Evolutionary conservation across 306 rosid species (phyloP).

Genomic region (Prunus mira): DNA sequence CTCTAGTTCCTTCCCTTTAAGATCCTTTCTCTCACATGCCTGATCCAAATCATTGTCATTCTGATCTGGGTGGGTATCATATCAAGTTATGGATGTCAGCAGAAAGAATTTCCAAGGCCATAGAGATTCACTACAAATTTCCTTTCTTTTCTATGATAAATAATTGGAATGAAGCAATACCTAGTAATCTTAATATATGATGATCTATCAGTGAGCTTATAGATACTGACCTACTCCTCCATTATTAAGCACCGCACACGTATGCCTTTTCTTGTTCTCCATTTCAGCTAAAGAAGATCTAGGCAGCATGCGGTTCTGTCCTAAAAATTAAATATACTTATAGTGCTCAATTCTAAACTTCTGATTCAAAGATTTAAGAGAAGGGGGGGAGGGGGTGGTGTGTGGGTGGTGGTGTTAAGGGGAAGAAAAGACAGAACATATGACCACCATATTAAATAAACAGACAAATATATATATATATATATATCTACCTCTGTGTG

Average conservation of each 20-base stretch:
- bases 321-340: conserved; percentile 17
- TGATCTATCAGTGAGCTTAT: conserved; percentile 20
- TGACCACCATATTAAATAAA: neutral
- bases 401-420: too few relatives aligned
- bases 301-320: conserved; percentile 67
- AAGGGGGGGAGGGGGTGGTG: too few relatives aligned
- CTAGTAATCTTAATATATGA: conserved; percentile 2
- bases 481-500: neutral
- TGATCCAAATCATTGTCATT: conserved; percentile 29
- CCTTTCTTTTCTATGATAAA: neutral
- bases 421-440: neutral
- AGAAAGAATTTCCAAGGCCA: neutral
- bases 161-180: neutral
- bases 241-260: conserved; percentile 25
- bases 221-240: conserved; percentile 47
- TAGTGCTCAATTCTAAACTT: conserved; percentile 9
- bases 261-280: conserved; percentile 31
- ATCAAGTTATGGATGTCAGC: conserved; percentile 32
- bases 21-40: conserved; percentile 39
- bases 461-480: neutral
- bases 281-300: conserved; percentile 33
- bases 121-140: conserved; percentile 4
- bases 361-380: neutral
- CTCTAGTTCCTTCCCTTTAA: conserved; percentile 39
- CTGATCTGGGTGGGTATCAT: conserved; percentile 45